Base-by-base conservation (phyloP, 192 early-diverging fungal species). In the Entomortierella parvispora region DNA sequence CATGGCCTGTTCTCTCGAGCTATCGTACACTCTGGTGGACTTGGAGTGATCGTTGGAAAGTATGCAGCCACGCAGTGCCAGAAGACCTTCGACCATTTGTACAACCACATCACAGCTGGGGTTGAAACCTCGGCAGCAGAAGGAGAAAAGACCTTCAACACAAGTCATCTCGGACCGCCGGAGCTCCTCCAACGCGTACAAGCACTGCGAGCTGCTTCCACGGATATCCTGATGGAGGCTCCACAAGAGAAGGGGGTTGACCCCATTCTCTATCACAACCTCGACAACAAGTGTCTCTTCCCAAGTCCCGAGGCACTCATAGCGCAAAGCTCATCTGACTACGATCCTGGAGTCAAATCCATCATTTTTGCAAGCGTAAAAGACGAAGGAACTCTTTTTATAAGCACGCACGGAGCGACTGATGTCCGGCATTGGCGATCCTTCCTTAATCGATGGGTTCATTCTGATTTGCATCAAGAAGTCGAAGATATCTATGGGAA, bases 261-360 rank as follows among this genome's bases (percentile, higher is more conserved):
- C 15, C 10, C 20, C 25, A 22, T 23, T 50, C 22, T 50, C 9
- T 50, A 50, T 46, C 45, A 14, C 45, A 46, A 46, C 45, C 48
- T 50, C 22, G 48, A 50, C 25, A 50, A 50, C 48, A 50, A 50
- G 48, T 50, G 18, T 50, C 48, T 50, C 48, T 50, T 46, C 45
- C n/a, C 22, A 3, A 50, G 48, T 22, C 48, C 48, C 9, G 23
- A 2, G 22, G 1, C 48, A 23, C n/a, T 23, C 48, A 50, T 50
- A 23, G 48, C 48, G 8, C 10, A 25, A 25, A 25, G 23, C 6
- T 23, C 48, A 25, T 50, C 48, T 23, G 8, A 22, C 48, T 50
- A 50, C 22, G 48, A 50, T 50, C 48, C 48, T 50, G 48, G 48
- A 10, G 48, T 50, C 7, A 50, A 6, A 23, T 50, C 48, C 48